Percentiles rank a stretch among this genome's conserved stretches.
Evolutionary conservation across 208 protist genomes (phyloP).

Genomic region (Leishmania mexicana): DNA sequence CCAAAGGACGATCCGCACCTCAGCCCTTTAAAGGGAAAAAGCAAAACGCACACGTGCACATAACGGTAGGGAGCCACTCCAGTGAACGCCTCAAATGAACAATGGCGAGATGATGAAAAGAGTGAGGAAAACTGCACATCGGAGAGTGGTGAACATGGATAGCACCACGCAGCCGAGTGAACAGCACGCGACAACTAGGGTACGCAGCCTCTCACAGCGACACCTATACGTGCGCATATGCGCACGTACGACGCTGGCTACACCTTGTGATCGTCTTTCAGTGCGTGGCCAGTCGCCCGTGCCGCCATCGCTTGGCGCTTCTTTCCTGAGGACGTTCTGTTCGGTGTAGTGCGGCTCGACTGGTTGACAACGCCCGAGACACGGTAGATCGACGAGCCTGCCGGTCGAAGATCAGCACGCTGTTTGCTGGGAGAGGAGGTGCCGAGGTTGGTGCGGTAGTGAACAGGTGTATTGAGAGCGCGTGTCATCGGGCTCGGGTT

Average conservation of each 20-base stretch:
- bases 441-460: neutral
- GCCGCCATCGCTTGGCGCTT: constrained; percentile 7
- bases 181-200: neutral
- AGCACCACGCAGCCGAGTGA: neutral
- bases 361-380: constrained; percentile 12
- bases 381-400: constrained; percentile 17
- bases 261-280: constrained; percentile 1
- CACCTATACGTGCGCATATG: neutral
- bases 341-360: constrained; percentile 21
- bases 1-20: neutral
- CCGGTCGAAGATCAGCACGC: constrained; percentile 11
- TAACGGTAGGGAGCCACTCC: neutral
- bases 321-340: constrained; percentile 5
- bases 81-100: neutral
- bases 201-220: neutral
- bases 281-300: neutral
- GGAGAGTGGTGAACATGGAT: neutral
- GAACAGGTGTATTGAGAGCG: constrained; percentile 11
- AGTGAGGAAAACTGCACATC: neutral
- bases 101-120: neutral
- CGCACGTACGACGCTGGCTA: neutral
- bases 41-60: neutral
- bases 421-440: constrained; percentile 10
- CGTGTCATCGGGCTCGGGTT: constrained; percentile 3
- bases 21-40: neutral